Evolutionary conservation across 345 rosid species (phyloP).

Genomic region (Dipteronia dyeriana): DNA sequence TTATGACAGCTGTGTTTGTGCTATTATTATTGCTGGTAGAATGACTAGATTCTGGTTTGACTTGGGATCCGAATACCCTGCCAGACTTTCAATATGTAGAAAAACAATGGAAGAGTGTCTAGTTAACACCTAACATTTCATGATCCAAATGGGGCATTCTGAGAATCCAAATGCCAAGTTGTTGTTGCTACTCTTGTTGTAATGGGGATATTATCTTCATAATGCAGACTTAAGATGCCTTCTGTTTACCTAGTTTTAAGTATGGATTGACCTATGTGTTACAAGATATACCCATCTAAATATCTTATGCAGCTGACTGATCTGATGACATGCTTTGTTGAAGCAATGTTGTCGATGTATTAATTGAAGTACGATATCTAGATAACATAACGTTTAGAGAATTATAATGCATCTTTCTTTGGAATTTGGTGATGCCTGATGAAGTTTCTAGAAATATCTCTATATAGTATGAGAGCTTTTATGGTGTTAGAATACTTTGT

Average conservation of each 20-base stretch:
- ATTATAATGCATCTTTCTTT: neutral
- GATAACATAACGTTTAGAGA: neutral
- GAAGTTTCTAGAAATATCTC: neutral
- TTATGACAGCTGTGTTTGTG: too few relatives aligned
- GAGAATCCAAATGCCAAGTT: too few relatives aligned
- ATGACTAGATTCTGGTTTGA: neutral
- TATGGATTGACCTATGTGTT: neutral
- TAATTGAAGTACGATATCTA: neutral
- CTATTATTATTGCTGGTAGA: too few relatives aligned
- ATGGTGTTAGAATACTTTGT: too few relatives aligned
- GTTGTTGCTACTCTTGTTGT: neutral
- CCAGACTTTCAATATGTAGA: neutral
- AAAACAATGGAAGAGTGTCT: neutral
- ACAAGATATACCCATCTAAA: neutral
- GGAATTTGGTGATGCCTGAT: neutral
- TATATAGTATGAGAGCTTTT: too few relatives aligned
- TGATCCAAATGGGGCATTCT: conserved; percentile 18
- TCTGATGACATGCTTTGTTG: too few relatives aligned
- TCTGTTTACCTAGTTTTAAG: too few relatives aligned
- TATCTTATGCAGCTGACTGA: neutral
- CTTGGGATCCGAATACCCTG: neutral
- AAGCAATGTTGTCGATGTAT: neutral
- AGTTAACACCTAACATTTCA: neutral
- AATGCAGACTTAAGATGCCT: neutral
- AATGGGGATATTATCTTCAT: neutral